These are phyloP conservation scores for Cicer yamashitae DNA, from an alignment of 306 rosid genomes.

Conservation along the genomic window DNA sequence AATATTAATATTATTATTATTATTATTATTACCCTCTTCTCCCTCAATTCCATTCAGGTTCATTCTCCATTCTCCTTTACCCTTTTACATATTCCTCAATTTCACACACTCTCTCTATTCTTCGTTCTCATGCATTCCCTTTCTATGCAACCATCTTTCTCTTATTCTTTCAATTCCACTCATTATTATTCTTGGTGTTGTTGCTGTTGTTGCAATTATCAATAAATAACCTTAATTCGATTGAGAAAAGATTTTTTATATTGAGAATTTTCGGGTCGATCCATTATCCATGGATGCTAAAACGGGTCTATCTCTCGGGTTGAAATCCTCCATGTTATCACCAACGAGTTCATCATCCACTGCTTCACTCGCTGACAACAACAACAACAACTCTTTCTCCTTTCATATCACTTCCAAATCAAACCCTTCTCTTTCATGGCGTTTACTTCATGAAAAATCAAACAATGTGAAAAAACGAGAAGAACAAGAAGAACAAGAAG, in stretches of 20 bases:
- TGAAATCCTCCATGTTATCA: slow-evolving; percentile 52
- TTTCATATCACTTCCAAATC: slow-evolving; percentile 32
- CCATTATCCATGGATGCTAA: slow-evolving; percentile 54
- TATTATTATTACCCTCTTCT: not conserved
- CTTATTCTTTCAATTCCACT: not conserved
- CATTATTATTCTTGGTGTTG: not conserved
- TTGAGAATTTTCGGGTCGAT: slow-evolving; percentile 19
- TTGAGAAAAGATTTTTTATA: not conserved
- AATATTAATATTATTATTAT: too few species aligned
- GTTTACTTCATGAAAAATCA: not conserved
- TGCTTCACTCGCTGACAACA: slow-evolving; percentile 35
- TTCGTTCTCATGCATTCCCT: not conserved
- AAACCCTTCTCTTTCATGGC: slow-evolving; percentile 36
- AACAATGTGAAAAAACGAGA: not conserved
- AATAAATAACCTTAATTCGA: slow-evolving; percentile 21
- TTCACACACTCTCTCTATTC: not conserved
- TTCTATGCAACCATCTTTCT: not conserved
- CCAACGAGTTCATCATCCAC: slow-evolving; percentile 25
- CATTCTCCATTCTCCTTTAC: slow-evolving; percentile 19
- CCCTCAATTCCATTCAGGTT: slow-evolving; percentile 45
- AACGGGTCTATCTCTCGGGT: slow-evolving; percentile 66
- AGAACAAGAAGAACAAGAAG: slow-evolving; percentile 6
- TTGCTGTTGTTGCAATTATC: slow-evolving; percentile 15
- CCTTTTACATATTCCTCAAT: not conserved
- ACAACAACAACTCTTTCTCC: slow-evolving; percentile 31